A percentile compares a stretch with the other conserved stretches of the same genome.
Evolutionary conservation across 495 filamentous ascomycete genomes (phyloP).

Genomic region (Penicillium ochrochloron): DNA sequence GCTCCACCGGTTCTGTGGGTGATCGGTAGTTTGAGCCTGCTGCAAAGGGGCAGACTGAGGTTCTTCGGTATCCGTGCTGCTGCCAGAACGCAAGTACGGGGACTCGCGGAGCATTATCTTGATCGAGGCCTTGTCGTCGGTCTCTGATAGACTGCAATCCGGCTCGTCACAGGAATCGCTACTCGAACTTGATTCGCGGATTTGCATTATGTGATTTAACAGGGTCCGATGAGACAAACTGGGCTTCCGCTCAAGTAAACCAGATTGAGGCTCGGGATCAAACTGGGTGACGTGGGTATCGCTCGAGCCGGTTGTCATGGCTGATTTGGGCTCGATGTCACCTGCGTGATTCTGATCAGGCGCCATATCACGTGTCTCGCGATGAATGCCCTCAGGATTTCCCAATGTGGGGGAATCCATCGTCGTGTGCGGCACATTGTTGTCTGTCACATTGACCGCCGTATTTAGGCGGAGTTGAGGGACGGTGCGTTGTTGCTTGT

Average conservation of each 20-base stretch:
- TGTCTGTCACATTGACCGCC: constrained; percentile 16
- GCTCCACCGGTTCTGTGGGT: constrained; percentile 50
- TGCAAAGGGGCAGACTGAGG: constrained; percentile 27
- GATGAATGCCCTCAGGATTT: constrained; percentile 60
- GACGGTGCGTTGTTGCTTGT: constrained; percentile 14
- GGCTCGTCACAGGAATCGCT: constrained; percentile 54
- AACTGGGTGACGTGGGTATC: constrained; percentile 68
- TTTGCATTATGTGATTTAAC: constrained; percentile 56
- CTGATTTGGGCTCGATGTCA: constrained; percentile 44
- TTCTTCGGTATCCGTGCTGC: constrained; percentile 40
- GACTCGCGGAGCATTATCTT: constrained; percentile 62
- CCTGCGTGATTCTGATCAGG: constrained; percentile 53
- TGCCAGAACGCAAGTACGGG: constrained; percentile 41
- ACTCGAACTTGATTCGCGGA: constrained; percentile 52
- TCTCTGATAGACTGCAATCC: constrained; percentile 57
- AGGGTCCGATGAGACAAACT: constrained; percentile 49
- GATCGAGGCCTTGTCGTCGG: constrained; percentile 62
- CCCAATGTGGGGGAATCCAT: constrained; percentile 75
- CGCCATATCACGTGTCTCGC: constrained; percentile 29
- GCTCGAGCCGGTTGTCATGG: constrained; percentile 49
- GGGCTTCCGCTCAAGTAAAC: constrained; percentile 48
- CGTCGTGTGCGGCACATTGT: constrained; percentile 24
- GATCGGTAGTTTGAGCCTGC: constrained; percentile 25
- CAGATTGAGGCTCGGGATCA: constrained; percentile 70
- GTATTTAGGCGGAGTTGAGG: constrained; percentile 42